phyloP scores from a whole-genome alignment of 805 yeast species.

The Clavispora asparagi region DNA sequence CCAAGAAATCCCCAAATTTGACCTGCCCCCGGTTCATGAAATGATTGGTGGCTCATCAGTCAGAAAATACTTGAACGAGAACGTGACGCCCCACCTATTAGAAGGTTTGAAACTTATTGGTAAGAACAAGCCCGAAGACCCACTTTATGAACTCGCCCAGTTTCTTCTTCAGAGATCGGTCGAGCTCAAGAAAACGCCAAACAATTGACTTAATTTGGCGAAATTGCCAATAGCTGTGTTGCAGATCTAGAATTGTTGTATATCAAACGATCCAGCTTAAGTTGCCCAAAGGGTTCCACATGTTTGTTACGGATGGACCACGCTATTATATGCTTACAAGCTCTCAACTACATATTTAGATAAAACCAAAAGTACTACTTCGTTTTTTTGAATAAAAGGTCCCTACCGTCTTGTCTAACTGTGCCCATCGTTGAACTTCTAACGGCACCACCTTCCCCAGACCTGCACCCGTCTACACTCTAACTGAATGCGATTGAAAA shows the following conservation, averaged over 20 bases:
- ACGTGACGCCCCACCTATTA: conserved; percentile 57
- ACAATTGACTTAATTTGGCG: not conserved
- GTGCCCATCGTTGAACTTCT: too few relatives aligned
- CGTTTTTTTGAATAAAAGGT: too few relatives aligned
- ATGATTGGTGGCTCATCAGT: conserved; percentile 69
- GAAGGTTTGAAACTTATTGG: conserved; percentile 60
- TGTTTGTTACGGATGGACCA: too few relatives aligned
- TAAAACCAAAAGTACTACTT: too few relatives aligned
- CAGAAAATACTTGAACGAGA: conserved; percentile 60
- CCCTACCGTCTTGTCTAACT: too few relatives aligned
- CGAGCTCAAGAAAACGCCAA: not conserved
- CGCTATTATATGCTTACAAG: too few relatives aligned
- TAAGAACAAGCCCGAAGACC: conserved; percentile 48
- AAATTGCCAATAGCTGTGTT: too few relatives aligned
- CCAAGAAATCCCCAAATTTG: not conserved
- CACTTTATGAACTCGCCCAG: conserved; percentile 50
- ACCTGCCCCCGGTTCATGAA: conserved; percentile 36
- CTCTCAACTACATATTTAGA: too few relatives aligned
- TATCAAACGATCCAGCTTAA: too few relatives aligned
- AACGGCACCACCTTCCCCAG: not conserved
- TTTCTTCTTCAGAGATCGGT: conserved; percentile 34
- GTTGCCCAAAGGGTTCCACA: too few relatives aligned
- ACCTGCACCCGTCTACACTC: not conserved
- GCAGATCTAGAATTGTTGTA: too few relatives aligned
- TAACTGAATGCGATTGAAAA: not conserved